A percentile compares a stretch with the other conserved stretches of the same genome.
Conservation (phyloP, 352 stramenopile species). For the Globisporangium iwayamae region DNA sequence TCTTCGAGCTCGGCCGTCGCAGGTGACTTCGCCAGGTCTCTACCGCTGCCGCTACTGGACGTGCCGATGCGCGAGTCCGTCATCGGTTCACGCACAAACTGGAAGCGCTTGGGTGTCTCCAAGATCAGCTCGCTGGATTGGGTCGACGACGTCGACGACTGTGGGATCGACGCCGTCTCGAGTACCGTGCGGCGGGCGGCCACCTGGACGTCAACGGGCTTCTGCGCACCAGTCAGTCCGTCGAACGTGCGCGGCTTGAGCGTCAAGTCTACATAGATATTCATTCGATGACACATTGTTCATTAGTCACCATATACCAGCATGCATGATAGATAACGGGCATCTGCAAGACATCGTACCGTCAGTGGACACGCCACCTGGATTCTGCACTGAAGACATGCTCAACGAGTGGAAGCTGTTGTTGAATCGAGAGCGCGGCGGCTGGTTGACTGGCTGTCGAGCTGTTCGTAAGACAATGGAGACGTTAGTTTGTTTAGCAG, state of each 20-base stretch:
- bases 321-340: background rate
- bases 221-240: slow-evolving; percentile 13
- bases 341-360: slow-evolving; percentile 18
- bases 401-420: slow-evolving; percentile 35
- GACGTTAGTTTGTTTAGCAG: background rate
- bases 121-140: slow-evolving; percentile 27
- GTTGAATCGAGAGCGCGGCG: slow-evolving; percentile 49
- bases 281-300: background rate
- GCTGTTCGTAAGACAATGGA: slow-evolving; percentile 20
- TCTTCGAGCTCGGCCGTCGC: slow-evolving; percentile 61
- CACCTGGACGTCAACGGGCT: slow-evolving; percentile 22
- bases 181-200: slow-evolving; percentile 20
- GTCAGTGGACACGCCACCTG: slow-evolving; percentile 28
- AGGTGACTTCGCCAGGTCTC: slow-evolving; percentile 34
- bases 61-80: slow-evolving; percentile 49
- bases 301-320: background rate
- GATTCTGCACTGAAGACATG: slow-evolving; percentile 20
- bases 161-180: slow-evolving; percentile 27
- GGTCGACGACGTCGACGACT: slow-evolving; percentile 26
- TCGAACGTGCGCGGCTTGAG: slow-evolving; percentile 35
- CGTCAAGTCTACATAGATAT: slow-evolving; percentile 30
- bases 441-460: slow-evolving; percentile 38
- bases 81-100: slow-evolving; percentile 70
- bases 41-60: slow-evolving; percentile 21
- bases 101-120: slow-evolving; percentile 70